phyloP scores from a whole-genome alignment of 176 grass and related monocot species.

The Cenchrus fungigraminus region DNA sequence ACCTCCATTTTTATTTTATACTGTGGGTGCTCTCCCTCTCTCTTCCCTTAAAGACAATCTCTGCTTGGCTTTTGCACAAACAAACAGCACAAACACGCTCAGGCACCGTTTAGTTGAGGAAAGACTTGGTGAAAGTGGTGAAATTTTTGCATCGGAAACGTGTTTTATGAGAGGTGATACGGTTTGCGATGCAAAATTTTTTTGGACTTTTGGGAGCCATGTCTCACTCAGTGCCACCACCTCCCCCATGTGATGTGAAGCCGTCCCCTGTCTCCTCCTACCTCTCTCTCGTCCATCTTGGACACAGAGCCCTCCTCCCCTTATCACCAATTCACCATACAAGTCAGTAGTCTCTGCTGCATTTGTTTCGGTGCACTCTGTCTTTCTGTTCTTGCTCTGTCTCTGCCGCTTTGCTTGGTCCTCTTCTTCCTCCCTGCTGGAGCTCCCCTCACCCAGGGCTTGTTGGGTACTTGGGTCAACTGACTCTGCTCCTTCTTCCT shows the following conservation, averaged over 20 bases:
- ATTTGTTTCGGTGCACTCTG: constrained; percentile 45
- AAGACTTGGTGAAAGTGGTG: no score
- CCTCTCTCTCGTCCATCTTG: background rate
- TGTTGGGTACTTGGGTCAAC: constrained; percentile 17
- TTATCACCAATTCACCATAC: constrained; percentile 42
- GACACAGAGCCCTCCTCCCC: constrained; percentile 44
- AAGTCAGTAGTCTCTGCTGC: constrained; percentile 33
- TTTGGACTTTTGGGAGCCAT: no score
- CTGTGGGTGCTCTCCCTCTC: no score
- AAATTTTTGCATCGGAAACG: no score
- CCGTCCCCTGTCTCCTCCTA: background rate
- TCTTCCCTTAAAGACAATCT: background rate
- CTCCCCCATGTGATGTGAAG: constrained; percentile 61
- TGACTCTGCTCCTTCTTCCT: background rate
- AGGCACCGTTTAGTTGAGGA: no score
- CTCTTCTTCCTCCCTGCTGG: background rate
- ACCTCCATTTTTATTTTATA: background rate
- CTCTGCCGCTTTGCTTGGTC: background rate
- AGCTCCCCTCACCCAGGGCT: background rate
- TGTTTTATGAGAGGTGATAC: background rate
- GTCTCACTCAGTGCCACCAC: constrained; percentile 23
- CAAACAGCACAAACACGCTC: constrained; percentile 28
- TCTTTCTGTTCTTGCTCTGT: background rate
- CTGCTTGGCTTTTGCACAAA: constrained; percentile 43
- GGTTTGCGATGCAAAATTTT: background rate